Base-by-base conservation (phyloP, 2,329 filamentous ascomycete genomes). In the Emmonsia crescens region DNA sequence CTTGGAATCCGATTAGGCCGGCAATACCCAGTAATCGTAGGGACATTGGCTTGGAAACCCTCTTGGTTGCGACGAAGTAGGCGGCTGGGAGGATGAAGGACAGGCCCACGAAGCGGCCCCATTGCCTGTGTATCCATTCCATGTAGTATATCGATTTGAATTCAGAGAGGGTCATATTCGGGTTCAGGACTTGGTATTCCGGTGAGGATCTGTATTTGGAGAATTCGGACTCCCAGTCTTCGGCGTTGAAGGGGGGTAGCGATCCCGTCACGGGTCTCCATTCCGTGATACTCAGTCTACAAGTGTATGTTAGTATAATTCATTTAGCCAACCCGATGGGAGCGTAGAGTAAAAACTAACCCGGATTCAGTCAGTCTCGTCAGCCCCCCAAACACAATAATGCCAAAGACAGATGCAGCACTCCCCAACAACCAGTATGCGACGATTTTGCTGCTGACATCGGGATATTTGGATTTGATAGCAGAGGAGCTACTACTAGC, bases 121-220 rank as follows among this genome's bases (percentile, higher is more conserved):
- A 97, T 61, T 96, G 82, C 36, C 94, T 85, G 76, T 99, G 94
- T 51, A 87, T 86, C 94, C 94, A 99, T 80, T 99, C 94, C 94
- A 97, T 97, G 75, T 89, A 99, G 82, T 97, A 99, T 67, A 99
- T 99, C 73, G 94, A 88, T 77, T 97, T 96, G 80, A 97, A 99
- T 74, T 99, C 94, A 62, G 86, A 83, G 61, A 99, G 81, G 38
- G 84, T 88, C 94, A 99, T 99, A 74, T 90, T 85, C 38, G 92
- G 88, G 78, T 99, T 99, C 68, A 99, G 82, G 64, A 91, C 83
- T 71, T 89, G 85, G 78, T 93, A 99, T 76, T 99, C 94, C 64
- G 94, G 94, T 24, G 91, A 96, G 51, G 88, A 85, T 66, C 88
- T 87, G 80, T 99, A 99, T 76, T 95, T 94, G 61, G 86, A 80